These are phyloP conservation scores for Linum tenue DNA, from an alignment of 345 rosid genomes.

Conservation along the genomic window DNA sequence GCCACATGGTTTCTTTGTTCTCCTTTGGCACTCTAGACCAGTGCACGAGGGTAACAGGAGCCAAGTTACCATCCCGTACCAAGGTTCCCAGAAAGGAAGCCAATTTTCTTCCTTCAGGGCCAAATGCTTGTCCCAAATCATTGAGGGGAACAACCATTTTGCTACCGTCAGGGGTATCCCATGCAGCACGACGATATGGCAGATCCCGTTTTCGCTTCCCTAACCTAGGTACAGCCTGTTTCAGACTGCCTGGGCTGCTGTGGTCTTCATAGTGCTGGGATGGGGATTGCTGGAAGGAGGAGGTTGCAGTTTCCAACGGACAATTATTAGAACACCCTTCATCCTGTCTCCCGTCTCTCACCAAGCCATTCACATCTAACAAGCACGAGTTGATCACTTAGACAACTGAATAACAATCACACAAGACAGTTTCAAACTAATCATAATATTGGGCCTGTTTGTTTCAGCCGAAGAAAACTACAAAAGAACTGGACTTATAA, in stretches of 20 bases:
- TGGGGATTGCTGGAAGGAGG: background rate
- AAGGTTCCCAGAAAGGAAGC: constrained; percentile 25
- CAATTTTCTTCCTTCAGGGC: constrained; percentile 25
- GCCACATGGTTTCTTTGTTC: constrained; percentile 29
- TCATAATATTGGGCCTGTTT: background rate
- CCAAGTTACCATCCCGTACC: constrained; percentile 31
- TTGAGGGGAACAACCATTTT: constrained; percentile 22
- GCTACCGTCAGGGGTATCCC: constrained; percentile 20
- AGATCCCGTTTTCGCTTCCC: constrained; percentile 23
- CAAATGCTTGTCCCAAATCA: constrained; percentile 28
- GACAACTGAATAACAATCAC: background rate
- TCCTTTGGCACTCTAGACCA: constrained; percentile 25
- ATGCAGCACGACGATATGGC: constrained; percentile 19
- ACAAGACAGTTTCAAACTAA: too few relatives aligned
- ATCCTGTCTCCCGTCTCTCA: constrained; percentile 10
- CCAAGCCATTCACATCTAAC: constrained; percentile 4
- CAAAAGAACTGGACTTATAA: background rate
- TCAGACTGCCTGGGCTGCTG: background rate
- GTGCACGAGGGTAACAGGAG: constrained; percentile 20
- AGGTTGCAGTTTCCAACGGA: constrained; percentile 1
- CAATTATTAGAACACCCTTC: constrained; percentile 6
- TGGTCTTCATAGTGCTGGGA: constrained; percentile 8
- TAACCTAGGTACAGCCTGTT: background rate
- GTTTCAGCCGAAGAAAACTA: background rate
- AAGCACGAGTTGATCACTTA: constrained; percentile 8